Conservation (phyloP, 2,329 filamentous ascomycete genomes). For the Penicillium italicum region DNA sequence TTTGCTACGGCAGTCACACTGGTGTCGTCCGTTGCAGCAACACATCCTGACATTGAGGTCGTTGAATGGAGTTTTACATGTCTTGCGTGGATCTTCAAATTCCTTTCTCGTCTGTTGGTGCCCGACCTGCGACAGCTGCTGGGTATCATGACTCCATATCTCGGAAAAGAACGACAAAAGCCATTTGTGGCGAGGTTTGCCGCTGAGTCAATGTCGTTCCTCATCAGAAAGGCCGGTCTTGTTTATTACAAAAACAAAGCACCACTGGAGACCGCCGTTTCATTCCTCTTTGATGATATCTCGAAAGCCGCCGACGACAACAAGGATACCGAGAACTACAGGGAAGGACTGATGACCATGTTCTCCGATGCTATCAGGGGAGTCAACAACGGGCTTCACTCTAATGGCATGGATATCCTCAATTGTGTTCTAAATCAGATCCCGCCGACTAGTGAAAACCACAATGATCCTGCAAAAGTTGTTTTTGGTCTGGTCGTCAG, state of each 20-base stretch:
- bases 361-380: constrained; percentile 76
- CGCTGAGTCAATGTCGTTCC: constrained; percentile 89
- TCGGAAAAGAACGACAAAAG: constrained; percentile 79
- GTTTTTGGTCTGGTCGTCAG: constrained; percentile 74
- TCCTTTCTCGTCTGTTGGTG: constrained; percentile 80
- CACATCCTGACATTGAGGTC: constrained; percentile 75
- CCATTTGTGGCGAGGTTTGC: constrained; percentile 87
- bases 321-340: constrained; percentile 58
- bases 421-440: constrained; percentile 47
- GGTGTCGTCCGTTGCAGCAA: constrained; percentile 73
- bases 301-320: constrained; percentile 31
- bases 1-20: constrained; percentile 72
- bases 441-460: constrained; percentile 27
- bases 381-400: constrained; percentile 56
- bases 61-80: constrained; percentile 97
- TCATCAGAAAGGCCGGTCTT: constrained; percentile 82
- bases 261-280: constrained; percentile 67
- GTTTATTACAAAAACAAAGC: constrained; percentile 68
- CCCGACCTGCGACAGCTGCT: constrained; percentile 82
- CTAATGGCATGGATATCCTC: constrained; percentile 54
- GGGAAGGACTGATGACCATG: constrained; percentile 85
- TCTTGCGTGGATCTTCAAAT: constrained; percentile 95
- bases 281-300: constrained; percentile 69
- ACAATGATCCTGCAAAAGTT: constrained; percentile 50
- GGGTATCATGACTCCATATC: constrained; percentile 74